Evolutionary conservation across 345 rosid genomes (phyloP).

Genomic region (Eucalyptus pumila): DNA sequence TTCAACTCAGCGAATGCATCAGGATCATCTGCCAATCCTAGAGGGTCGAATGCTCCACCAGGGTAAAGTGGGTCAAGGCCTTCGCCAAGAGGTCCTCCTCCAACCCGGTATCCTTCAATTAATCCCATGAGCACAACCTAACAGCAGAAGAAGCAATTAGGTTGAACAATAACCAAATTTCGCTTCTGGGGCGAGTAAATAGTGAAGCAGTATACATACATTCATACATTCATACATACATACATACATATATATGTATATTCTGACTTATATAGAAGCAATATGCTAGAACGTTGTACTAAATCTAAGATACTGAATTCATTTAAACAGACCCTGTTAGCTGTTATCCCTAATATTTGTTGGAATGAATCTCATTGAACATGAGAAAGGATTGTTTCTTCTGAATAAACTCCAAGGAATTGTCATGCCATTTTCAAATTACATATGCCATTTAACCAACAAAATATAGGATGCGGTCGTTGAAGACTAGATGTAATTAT

Average conservation of each 20-base stretch:
- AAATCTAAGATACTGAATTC: neutral
- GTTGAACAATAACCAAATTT: neutral
- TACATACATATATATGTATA: neutral
- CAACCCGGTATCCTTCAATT: constrained; percentile 89
- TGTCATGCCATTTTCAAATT: neutral
- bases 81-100: constrained; percentile 96
- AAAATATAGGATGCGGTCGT: neutral
- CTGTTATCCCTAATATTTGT: neutral
- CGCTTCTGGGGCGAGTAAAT: neutral
- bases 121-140: constrained; percentile 87
- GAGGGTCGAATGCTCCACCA: constrained; percentile 91
- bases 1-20: constrained; percentile 91
- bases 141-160: neutral
- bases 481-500: neutral
- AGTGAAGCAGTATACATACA: neutral
- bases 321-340: neutral
- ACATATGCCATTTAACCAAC: neutral
- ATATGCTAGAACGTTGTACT: neutral
- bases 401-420: neutral
- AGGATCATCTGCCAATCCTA: constrained; percentile 88
- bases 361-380: neutral
- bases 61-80: constrained; percentile 96
- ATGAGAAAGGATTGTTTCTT: neutral
- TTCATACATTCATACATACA: neutral
- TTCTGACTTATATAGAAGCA: neutral